phyloP scores from a whole-genome alignment of 2,329 filamentous ascomycete species.

The Hypoxylon sp. region DNA sequence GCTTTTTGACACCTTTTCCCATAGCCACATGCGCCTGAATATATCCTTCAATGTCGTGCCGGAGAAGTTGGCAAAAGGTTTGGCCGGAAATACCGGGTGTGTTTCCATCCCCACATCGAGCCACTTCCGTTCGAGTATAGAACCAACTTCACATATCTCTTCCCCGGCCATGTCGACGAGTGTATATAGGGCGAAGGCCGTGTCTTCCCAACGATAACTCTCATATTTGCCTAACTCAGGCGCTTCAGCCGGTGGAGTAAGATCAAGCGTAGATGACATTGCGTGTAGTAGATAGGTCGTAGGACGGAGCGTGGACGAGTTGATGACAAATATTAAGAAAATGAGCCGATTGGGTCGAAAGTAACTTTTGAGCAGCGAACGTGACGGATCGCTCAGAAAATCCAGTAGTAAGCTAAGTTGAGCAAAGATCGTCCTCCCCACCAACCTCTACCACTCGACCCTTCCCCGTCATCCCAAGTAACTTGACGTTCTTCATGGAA shows the following conservation, averaged over 20 bases:
- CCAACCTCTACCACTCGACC: neutral
- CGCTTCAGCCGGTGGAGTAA: neutral
- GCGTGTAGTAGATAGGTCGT: no score
- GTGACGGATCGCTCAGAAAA: no score
- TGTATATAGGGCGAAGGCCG: neutral
- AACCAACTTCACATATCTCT: neutral
- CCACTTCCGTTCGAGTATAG: neutral
- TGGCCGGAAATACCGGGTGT: slow-evolving; percentile 44
- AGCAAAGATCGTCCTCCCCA: neutral
- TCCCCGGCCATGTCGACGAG: neutral
- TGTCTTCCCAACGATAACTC: neutral
- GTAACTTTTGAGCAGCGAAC: no score
- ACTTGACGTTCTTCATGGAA: neutral
- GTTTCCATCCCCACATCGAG: neutral
- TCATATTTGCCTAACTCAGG: slow-evolving; percentile 1
- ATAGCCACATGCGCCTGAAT: slow-evolving; percentile 20
- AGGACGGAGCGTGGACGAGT: no score
- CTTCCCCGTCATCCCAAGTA: no score
- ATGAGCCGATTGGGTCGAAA: no score
- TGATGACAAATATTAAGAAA: no score
- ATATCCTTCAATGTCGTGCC: slow-evolving; percentile 21
- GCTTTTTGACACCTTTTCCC: neutral
- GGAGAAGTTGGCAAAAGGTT: slow-evolving; percentile 13
- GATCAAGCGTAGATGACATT: neutral
- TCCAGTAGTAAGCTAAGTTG: neutral